Evolutionary conservation across 2,329 filamentous ascomycete species (phyloP).

Genomic region (Fusarium begoniae): DNA sequence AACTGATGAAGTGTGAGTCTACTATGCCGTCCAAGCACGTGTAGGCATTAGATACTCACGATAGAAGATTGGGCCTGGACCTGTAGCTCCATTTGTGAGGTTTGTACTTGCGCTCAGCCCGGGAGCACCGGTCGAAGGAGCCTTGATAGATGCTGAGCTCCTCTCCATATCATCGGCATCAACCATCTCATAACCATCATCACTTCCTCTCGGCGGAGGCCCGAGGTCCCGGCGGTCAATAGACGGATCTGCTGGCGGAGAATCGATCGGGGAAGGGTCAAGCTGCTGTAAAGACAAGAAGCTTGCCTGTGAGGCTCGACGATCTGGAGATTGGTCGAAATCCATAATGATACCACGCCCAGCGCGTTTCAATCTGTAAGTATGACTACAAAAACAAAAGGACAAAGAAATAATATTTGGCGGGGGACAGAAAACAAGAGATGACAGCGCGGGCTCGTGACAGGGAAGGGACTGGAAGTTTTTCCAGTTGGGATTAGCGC

Average conservation of each 20-base stretch:
- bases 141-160: slow-evolving; percentile 47
- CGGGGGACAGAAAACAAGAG: slow-evolving; percentile 28
- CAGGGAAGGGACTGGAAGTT: slow-evolving; percentile 18
- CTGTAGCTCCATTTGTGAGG: slow-evolving; percentile 40
- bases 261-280: slow-evolving; percentile 82
- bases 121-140: slow-evolving; percentile 55
- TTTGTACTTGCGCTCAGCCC: slow-evolving; percentile 65
- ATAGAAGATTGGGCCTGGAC: slow-evolving; percentile 80
- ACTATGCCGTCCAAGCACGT: background rate
- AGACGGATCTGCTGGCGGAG: slow-evolving; percentile 54
- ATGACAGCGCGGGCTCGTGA: slow-evolving; percentile 28
- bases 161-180: slow-evolving; percentile 45
- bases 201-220: slow-evolving; percentile 33
- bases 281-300: slow-evolving; percentile 77
- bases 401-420: slow-evolving; percentile 13
- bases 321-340: slow-evolving; percentile 28
- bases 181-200: slow-evolving; percentile 44
- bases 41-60: slow-evolving; percentile 57
- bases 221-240: slow-evolving; percentile 56
- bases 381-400: background rate
- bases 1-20: slow-evolving; percentile 29
- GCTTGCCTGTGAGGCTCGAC: slow-evolving; percentile 42
- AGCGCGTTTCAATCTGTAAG: background rate
- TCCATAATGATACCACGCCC: slow-evolving; percentile 38
- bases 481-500: slow-evolving; percentile 41